These are phyloP conservation scores for Phytophthora parvispora DNA, from an alignment of 352 stramenopile species.

Conservation along the genomic window DNA sequence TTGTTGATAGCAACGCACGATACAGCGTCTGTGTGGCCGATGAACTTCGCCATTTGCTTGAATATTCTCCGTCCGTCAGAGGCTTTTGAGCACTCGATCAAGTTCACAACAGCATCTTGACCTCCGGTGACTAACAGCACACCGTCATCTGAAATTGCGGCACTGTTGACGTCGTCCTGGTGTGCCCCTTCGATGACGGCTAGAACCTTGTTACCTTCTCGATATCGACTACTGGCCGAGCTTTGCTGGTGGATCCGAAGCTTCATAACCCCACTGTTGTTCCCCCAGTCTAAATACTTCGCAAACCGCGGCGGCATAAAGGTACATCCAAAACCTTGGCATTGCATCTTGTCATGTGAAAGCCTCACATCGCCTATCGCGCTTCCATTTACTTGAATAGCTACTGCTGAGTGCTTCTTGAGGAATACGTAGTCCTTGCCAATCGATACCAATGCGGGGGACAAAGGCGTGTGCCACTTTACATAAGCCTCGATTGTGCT, in stretches of 20 bases:
- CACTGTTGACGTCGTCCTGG: constrained; percentile 63
- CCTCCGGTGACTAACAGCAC: constrained; percentile 69
- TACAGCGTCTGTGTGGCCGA: constrained; percentile 73
- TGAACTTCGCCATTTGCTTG: constrained; percentile 73
- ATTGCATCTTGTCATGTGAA: constrained; percentile 73
- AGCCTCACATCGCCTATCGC: constrained; percentile 68
- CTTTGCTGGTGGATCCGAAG: constrained; percentile 61
- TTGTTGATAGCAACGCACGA: constrained; percentile 77
- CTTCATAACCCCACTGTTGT: constrained; percentile 64
- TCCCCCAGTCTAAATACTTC: constrained; percentile 81
- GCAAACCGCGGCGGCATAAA: constrained; percentile 79
- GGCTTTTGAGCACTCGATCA: constrained; percentile 73
- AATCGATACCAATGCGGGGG: constrained; percentile 74
- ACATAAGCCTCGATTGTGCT: constrained; percentile 76
- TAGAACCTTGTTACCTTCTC: constrained; percentile 74
- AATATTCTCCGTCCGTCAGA: constrained; percentile 66
- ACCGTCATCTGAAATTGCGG: constrained; percentile 68
- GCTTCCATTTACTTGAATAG: constrained; percentile 45
- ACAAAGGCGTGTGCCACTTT: constrained; percentile 82
- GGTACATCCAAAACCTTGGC: constrained; percentile 46
- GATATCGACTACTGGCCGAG: constrained; percentile 45
- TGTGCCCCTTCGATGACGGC: constrained; percentile 76
- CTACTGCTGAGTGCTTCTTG: constrained; percentile 52
- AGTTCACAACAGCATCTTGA: constrained; percentile 77
- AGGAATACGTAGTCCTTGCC: constrained; percentile 85